Conservation (phyloP, 2,329 filamentous ascomycete genomes). For the Massarina eburnea region DNA sequence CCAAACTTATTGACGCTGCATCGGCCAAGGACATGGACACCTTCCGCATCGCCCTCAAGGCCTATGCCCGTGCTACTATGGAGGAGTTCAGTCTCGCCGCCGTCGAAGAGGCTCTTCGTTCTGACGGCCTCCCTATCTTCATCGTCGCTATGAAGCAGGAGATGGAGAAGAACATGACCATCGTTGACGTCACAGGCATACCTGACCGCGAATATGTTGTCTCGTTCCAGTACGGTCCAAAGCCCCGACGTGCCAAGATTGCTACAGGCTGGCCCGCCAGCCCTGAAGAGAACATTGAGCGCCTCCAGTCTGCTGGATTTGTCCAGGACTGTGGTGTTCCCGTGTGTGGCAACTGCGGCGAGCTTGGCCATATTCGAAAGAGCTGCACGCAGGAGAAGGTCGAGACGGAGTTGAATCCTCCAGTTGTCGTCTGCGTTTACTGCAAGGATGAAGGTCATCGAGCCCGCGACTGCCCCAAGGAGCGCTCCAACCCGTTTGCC, state of each 20-base stretch:
- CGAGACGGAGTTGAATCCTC: slow-evolving; percentile 49
- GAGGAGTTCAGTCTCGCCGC: slow-evolving; percentile 46
- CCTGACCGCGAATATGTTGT: slow-evolving; percentile 66
- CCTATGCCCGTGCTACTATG: slow-evolving; percentile 51
- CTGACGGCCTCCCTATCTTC: slow-evolving; percentile 50
- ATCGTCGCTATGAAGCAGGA: slow-evolving; percentile 55
- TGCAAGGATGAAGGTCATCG: slow-evolving; percentile 67
- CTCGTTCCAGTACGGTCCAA: slow-evolving; percentile 62
- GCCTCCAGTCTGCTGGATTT: slow-evolving; percentile 68
- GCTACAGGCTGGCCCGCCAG: slow-evolving; percentile 61
- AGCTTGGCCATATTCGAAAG: slow-evolving; percentile 65
- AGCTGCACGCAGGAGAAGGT: slow-evolving; percentile 60
- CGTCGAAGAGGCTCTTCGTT: slow-evolving; percentile 55
- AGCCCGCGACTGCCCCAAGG: slow-evolving; percentile 62
- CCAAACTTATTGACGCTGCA: slow-evolving; percentile 51
- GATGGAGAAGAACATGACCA: slow-evolving; percentile 48
- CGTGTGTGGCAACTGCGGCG: slow-evolving; percentile 65
- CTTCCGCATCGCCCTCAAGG: slow-evolving; percentile 50
- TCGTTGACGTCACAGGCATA: slow-evolving; percentile 58
- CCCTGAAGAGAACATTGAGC: slow-evolving; percentile 61
- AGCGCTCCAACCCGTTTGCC: slow-evolving; percentile 62
- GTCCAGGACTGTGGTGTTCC: slow-evolving; percentile 60
- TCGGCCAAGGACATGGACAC: slow-evolving; percentile 52
- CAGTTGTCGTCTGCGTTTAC: slow-evolving; percentile 63
- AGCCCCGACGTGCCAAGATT: slow-evolving; percentile 56